Conservation (phyloP, 78 protist species). For the Protostelium mycophagum region DNA sequence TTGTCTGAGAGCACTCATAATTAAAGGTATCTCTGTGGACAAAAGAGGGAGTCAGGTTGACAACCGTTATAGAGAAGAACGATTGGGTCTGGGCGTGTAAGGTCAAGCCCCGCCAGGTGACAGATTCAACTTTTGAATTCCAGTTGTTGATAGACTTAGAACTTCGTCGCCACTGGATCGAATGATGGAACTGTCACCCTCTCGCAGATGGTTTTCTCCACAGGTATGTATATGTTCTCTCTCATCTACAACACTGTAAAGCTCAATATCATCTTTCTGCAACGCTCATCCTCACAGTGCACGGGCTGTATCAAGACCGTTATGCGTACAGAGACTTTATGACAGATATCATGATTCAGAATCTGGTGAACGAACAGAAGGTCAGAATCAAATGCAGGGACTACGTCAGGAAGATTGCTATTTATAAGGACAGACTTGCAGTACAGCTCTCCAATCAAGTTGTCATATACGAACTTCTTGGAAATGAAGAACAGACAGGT, state of each 20-base stretch:
- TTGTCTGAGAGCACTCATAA: neutral
- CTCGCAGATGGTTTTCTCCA: slow-evolving; percentile 35
- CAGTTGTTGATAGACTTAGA: no score
- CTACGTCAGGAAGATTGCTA: slow-evolving; percentile 70
- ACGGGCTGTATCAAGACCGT: slow-evolving; percentile 63
- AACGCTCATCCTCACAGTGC: slow-evolving; percentile 38
- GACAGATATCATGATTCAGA: slow-evolving; percentile 78
- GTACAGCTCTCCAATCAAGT: slow-evolving; percentile 67
- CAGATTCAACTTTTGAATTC: neutral
- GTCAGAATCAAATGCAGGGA: slow-evolving; percentile 43
- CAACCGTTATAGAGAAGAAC: slow-evolving; percentile 23
- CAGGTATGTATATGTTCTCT: no score
- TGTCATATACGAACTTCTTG: slow-evolving; percentile 32
- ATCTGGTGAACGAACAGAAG: slow-evolving; percentile 46
- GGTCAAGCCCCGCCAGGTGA: neutral
- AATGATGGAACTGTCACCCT: slow-evolving; percentile 55
- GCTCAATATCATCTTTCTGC: no score
- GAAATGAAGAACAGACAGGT: slow-evolving; percentile 15
- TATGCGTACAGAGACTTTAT: slow-evolving; percentile 75
- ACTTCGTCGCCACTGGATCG: slow-evolving; percentile 13
- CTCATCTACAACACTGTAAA: no score
- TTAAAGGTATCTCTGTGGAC: slow-evolving; percentile 37
- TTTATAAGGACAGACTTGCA: slow-evolving; percentile 63
- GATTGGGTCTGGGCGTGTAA: slow-evolving; percentile 70
- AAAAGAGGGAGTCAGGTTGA: slow-evolving; percentile 43